phyloP scores from a whole-genome alignment of 495 filamentous ascomycete genomes.

The Lophiostoma macrostomum region DNA sequence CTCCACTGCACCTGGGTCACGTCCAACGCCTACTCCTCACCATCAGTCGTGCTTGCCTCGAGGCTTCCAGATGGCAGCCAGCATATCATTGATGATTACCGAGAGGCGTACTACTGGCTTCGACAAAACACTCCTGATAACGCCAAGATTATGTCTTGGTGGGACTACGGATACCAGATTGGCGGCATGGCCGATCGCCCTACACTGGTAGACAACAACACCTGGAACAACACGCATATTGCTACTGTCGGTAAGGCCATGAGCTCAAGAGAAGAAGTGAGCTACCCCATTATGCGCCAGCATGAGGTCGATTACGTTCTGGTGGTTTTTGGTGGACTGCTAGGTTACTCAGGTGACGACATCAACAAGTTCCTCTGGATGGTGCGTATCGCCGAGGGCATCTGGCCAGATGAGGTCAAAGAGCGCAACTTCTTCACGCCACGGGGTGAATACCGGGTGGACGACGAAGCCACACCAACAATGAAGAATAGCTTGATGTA shows the following conservation, averaged over 20 bases:
- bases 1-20: constrained; percentile 99
- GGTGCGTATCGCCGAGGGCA: constrained; percentile 98
- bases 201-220: constrained; percentile 98
- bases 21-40: constrained; percentile 96
- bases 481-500: constrained; percentile 99
- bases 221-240: constrained; percentile 99
- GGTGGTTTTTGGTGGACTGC: constrained; percentile 91
- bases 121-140: constrained; percentile 92
- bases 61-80: constrained; percentile 90
- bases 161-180: constrained; percentile 99
- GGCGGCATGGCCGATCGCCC: constrained; percentile 99
- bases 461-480: constrained; percentile 88
- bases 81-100: constrained; percentile 98
- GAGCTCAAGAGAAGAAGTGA: constrained; percentile 95
- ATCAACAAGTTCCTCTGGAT: constrained; percentile 99
- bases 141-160: constrained; percentile 99
- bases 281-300: constrained; percentile 95
- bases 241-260: constrained; percentile 99
- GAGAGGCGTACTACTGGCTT: constrained; percentile 99
- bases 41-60: constrained; percentile 94
- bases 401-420: constrained; percentile 98
- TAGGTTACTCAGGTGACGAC: constrained; percentile 99
- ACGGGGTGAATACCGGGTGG: constrained; percentile 92
- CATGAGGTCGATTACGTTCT: constrained; percentile 99
- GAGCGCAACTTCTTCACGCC: constrained; percentile 96